phyloP scores from a whole-genome alignment of 1,284 basidiomycete genomes.

The Golubevia pallescens region DNA sequence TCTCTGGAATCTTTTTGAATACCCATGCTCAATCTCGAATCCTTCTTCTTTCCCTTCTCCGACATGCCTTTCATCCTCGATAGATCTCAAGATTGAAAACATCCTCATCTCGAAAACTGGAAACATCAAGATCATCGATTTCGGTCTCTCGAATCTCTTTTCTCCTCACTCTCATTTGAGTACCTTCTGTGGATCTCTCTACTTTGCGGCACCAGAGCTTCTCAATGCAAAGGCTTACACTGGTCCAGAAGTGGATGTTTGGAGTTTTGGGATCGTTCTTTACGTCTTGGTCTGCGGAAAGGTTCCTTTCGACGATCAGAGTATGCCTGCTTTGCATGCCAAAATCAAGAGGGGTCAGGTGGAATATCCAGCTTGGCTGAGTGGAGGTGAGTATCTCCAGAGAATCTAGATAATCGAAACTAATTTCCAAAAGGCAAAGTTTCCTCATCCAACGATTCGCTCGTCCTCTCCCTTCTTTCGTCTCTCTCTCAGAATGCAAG shows the following conservation, averaged over 20 bases:
- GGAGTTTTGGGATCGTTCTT: constrained; percentile 97
- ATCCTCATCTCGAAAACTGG: constrained; percentile 98
- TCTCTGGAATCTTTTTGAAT: no score
- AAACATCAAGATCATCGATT: constrained; percentile 99
- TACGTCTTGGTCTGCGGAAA: constrained; percentile 98
- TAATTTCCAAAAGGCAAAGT: no score
- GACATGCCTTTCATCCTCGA: no score
- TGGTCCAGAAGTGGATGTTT: constrained; percentile 96
- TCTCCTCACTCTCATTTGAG: constrained; percentile 82
- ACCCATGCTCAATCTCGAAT: background rate
- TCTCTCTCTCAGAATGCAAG: constrained; percentile 81
- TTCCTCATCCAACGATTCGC: no score
- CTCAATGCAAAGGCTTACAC: constrained; percentile 96
- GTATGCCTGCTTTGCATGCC: constrained; percentile 97
- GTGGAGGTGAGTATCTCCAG: constrained; percentile 82
- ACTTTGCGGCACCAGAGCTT: constrained; percentile 96
- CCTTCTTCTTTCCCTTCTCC: background rate
- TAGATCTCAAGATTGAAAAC: constrained; percentile 97
- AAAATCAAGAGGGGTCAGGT: constrained; percentile 98
- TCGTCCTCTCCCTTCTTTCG: background rate
- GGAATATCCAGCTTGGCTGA: constrained; percentile 96
- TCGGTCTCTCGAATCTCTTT: constrained; percentile 96
- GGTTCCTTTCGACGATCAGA: constrained; percentile 98
- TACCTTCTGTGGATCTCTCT: constrained; percentile 96
- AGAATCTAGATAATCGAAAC: no score